Base-by-base conservation (phyloP, 352 stramenopile species). In the Pythium dissotocum region DNA sequence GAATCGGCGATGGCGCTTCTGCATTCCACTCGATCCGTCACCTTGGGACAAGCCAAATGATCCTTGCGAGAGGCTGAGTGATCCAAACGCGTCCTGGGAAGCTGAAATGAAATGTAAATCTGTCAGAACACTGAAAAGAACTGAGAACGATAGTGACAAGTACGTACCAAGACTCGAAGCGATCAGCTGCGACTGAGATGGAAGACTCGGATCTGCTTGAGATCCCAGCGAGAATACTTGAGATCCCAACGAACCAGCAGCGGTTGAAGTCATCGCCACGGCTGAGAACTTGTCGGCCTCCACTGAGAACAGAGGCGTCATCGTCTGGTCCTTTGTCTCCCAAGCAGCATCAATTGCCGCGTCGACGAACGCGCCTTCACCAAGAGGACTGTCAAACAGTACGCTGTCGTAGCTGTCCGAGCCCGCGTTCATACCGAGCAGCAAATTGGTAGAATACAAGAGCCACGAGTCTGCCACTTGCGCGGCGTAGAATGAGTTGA, bases 261-360 rank as follows among this genome's bases (percentile, higher is more conserved):
- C 26, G 42, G 42, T 9, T 53, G 46, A 21, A 16, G 46, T 16
- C 30, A 70, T 35, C 13, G 61, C 18, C 7, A 58, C 35, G 2
- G 58, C 69, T 60, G 74, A 77, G n/a, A 94, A 80, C 21, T 63
- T 61, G 51, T 90, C 78, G 13, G 76, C 72, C 63, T 93, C 85
- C 18, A 93, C 76, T 0, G 83, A 95, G 61, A 95, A 95, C 48
- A 95, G 63, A 13, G 87, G 87, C 0, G 77, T 75, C 79, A 95
- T 93, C 2, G 76, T 89, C 48, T 86, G 80, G 26, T 73, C 79
- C 56, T 88, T 90, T 1, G 73, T 73, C 35, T 88, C 82, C 85
- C 85, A 93, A 16, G 65, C 80, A n/a, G 79, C 72, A 54, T 95
- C 85, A 70, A 95, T 90, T 18, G 58, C 52, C 26, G 78, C 65